phyloP scores from a whole-genome alignment of 1,284 basidiomycete genomes.

The Marasmius oreades region DNA sequence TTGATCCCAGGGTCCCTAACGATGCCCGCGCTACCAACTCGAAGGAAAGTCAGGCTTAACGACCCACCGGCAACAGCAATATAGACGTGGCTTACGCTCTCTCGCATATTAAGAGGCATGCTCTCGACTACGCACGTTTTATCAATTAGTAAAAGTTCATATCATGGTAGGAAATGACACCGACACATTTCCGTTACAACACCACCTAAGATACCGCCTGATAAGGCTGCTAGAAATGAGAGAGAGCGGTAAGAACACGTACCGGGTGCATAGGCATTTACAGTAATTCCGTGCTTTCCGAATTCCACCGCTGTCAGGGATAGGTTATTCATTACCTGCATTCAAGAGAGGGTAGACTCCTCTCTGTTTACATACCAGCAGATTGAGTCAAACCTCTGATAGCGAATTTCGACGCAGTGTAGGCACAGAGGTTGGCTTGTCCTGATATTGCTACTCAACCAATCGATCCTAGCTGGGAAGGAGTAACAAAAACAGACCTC shows the following conservation, averaged over 20 bases:
- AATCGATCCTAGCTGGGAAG: neutral
- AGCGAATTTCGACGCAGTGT: constrained; percentile 28
- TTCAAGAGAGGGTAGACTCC: neutral
- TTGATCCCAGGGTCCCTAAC: neutral
- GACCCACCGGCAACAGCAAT: neutral
- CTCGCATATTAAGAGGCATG: neutral
- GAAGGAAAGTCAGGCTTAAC: no score
- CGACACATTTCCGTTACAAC: neutral
- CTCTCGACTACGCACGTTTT: neutral
- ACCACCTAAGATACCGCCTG: neutral
- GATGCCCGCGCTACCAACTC: neutral
- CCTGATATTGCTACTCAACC: neutral
- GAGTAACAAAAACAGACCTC: constrained; percentile 10
- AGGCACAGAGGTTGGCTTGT: constrained; percentile 18
- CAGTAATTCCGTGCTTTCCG: constrained; percentile 8
- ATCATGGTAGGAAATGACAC: neutral
- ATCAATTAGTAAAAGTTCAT: neutral
- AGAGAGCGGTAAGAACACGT: neutral
- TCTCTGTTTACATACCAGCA: constrained; percentile 17
- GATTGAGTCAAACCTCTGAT: constrained; percentile 28
- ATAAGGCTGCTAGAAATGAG: neutral
- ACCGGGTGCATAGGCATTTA: constrained; percentile 13
- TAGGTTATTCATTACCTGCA: neutral
- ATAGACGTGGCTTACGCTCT: neutral
- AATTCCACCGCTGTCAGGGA: neutral